Base-by-base conservation (phyloP, 1,139 yeast species). In the Debaryomycetaceae sp. region DNA sequence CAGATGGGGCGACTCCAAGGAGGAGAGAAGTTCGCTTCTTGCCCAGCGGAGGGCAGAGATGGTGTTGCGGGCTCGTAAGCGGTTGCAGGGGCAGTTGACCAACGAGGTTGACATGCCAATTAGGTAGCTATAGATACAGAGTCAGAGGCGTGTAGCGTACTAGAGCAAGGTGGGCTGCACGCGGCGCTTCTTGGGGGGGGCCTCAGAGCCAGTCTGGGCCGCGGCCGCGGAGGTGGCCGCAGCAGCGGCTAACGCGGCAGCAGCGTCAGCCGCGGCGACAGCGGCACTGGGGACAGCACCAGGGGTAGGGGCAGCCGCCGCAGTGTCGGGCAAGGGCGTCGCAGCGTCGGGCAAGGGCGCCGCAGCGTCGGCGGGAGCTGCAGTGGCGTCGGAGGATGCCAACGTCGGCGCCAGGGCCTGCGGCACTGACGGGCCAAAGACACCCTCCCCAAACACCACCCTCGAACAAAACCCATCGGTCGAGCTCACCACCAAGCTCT, bases 391-490 rank as follows among this genome's bases (percentile, higher is more conserved):
- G 3, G 26, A n/a, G 8, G 27, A 27, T 21, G 35, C 27, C 13
- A 32, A 36, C 24, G 16, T 24, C 28, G 19, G 16, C 18, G 16
- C 17, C 20, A 24, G 29, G 11, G 14, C 27, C 5, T 23, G 33
- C 15, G 44, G 36, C 41, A 27, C 39, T 38, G 10, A 45, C 23
- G 55, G 62, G 1, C 94, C 94, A 31, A 84, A 67, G 14, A 70
- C 65, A 1, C 58, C 69, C 2, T 54, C 50, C 3, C 68, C 71
- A 36, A 84, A 75, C 4, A 60, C 55, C 3, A 86, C 55, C 24
- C 71, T 69, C 1, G 96, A 83, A 45, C 96, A 84, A 48, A 86
- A 89, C 15, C 98, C 98, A 54, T 93, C 99, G 0, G 95, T 83
- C 0, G 96, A 84, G n/a, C 95, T 77, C 19, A 83, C 70, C 41